phyloP scores from a whole-genome alignment of 2,329 filamentous ascomycete species.

The Gyromitra esculenta region DNA sequence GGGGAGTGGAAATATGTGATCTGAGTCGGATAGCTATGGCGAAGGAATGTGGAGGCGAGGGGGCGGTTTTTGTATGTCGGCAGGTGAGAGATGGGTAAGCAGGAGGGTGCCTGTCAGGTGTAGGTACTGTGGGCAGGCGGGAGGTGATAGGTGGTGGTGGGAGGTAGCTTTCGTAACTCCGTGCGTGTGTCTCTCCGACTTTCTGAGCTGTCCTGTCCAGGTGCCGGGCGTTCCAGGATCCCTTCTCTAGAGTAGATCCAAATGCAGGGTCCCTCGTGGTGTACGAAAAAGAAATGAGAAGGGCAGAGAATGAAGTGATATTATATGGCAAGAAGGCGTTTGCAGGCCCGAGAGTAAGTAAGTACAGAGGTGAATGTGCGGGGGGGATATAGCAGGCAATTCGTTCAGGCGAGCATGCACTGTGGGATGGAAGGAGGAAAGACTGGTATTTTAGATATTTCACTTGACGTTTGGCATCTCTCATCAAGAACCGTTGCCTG shows the following conservation, averaged over 20 bases:
- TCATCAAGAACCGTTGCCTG: neutral
- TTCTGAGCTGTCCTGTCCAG: slow-evolving; percentile 14
- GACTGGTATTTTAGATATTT: slow-evolving; percentile 1
- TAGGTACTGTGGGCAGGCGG: no score
- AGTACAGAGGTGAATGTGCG: neutral
- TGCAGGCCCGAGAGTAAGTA: no score
- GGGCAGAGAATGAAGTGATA: neutral
- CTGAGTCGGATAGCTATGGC: slow-evolving; percentile 1
- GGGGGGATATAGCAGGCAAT: neutral
- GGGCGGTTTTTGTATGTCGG: neutral
- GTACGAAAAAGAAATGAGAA: slow-evolving; percentile 2
- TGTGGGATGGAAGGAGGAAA: slow-evolving; percentile 24
- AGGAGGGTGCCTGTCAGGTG: neutral
- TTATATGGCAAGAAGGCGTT: no score
- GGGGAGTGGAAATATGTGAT: neutral
- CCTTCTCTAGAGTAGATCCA: slow-evolving; percentile 10
- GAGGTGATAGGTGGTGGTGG: neutral
- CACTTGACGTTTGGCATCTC: neutral
- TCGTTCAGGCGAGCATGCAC: slow-evolving; percentile 14
- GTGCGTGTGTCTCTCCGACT: neutral
- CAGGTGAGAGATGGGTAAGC: neutral
- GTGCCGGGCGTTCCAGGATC: slow-evolving; percentile 26
- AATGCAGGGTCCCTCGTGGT: slow-evolving; percentile 33
- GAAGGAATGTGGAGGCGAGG: slow-evolving; percentile 34
- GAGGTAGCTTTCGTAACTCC: neutral